A percentile compares a stretch with the other conserved stretches of the same genome.
Evolutionary conservation across 2,329 filamentous ascomycete species (phyloP).

Genomic region (Aureobasidium sp.): DNA sequence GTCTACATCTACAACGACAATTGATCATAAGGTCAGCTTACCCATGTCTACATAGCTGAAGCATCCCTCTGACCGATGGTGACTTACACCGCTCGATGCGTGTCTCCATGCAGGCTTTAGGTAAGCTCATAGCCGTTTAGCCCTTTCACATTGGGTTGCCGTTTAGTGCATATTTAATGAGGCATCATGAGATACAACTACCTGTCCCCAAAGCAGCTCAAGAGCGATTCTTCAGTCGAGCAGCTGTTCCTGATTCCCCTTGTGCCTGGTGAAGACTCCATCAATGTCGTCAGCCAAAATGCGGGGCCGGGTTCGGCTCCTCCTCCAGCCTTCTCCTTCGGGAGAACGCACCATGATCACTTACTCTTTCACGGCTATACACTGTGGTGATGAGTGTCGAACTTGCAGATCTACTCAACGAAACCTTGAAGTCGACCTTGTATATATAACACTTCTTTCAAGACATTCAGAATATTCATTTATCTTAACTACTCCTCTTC

Average conservation of each 20-base stretch:
- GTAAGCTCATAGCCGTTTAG: background rate
- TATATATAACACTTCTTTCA: background rate
- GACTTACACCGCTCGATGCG: background rate
- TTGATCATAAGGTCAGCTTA: background rate
- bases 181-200: background rate
- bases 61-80: background rate
- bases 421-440: background rate
- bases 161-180: too few species aligned
- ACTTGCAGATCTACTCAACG: background rate
- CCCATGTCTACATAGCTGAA: background rate
- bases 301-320: constrained; percentile 5
- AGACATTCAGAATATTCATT: background rate
- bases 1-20: background rate
- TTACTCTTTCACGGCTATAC: background rate
- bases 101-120: background rate
- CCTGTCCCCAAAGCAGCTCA: background rate
- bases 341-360: background rate
- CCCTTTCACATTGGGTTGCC: background rate
- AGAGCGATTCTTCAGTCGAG: background rate
- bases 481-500: background rate
- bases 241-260: background rate
- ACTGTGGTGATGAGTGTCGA: background rate
- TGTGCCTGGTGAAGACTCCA: background rate
- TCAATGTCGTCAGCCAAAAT: constrained; percentile 4
- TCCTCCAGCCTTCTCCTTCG: background rate